These are phyloP conservation scores for Obba rivulosa DNA, from an alignment of 768 basidiomycete genomes.

Conservation along the genomic window DNA sequence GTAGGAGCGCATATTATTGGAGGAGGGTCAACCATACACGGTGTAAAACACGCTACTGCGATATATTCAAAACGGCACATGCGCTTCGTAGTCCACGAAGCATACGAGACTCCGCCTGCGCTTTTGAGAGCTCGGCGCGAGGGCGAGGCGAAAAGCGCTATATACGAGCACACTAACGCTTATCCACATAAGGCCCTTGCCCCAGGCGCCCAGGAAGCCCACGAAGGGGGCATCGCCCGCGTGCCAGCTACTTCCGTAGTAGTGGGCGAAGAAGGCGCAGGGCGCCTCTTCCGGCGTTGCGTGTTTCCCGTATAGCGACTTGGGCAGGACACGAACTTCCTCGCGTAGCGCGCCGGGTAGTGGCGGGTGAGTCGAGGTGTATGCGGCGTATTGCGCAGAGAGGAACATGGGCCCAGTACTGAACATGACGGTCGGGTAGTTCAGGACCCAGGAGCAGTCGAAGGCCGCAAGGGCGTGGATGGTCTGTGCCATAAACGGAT, in stretches of 20 bases:
- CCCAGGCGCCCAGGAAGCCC: constrained; percentile 84
- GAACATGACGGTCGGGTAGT: constrained; percentile 99
- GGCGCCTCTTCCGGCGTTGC: constrained; percentile 77
- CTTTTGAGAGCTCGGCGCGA: constrained; percentile 47
- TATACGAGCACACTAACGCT: constrained; percentile 67
- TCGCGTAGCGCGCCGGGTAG: constrained; percentile 46
- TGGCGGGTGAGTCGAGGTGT: constrained; percentile 60
- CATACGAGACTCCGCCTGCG: constrained; percentile 56
- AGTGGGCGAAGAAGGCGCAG: constrained; percentile 93
- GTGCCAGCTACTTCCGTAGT: constrained; percentile 98
- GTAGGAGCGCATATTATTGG: too few species aligned
- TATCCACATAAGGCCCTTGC: constrained; percentile 83
- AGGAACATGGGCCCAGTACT: constrained; percentile 99
- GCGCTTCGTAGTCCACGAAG: constrained; percentile 70
- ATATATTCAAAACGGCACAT: too few species aligned
- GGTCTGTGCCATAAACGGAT: constrained; percentile 88
- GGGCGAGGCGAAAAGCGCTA: constrained; percentile 53
- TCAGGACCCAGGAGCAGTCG: constrained; percentile 90
- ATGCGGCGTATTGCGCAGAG: constrained; percentile 89
- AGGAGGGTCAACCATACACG: too few species aligned
- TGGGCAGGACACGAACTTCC: constrained; percentile 89
- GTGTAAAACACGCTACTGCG: too few species aligned
- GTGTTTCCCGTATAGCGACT: constrained; percentile 95
- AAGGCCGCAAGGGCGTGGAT: constrained; percentile 89
- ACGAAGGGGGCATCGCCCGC: constrained; percentile 98